Evolutionary conservation across 495 filamentous ascomycete genomes (phyloP), one percentile per base, ranked within the genome.

Genomic region (Lepraria neglecta): DNA sequence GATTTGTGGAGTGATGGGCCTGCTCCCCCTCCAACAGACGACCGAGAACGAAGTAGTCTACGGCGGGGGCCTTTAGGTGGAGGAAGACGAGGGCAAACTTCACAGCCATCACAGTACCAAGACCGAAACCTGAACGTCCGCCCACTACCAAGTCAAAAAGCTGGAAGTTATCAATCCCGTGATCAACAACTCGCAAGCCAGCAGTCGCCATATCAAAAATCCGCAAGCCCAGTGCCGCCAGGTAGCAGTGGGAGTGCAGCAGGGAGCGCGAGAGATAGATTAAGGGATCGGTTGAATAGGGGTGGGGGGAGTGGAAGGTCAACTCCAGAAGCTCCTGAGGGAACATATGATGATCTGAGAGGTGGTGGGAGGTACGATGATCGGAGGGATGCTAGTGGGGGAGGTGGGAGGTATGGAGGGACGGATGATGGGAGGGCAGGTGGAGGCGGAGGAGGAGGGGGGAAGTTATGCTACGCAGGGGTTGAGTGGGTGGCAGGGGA

Each of bases 1-100:
- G 92, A 91, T 72, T 77, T 97, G 28, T 97, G 92, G 92, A 91
- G 92, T 63, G 81, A 85, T 63, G 74, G 83, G 58, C 73, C 73
- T 52, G 54, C 73, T 63, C 56, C 76, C 46, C 70, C 78, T 60
- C 70, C 74, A 43, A 69, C 77, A 59, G 68, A 80, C 40, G 72
- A 84, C 62, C 79, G 82, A 59, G 64, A 83, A 62, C 79, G 81
- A 60, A 64, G 76, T 61, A 81, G 83, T 71, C 70, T 89, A 62
- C 74, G 85, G 15, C 17, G 59, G 17, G 63, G 47, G 3, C 46
- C 40, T 2, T 33, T 61, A 62, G 75, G 75, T 61, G 65, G 44
- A 42, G 64, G 50, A 67, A 69, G 61, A 60, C 71, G 44, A 54
- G 68, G 63, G 35, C 56, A 55, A 12, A 61, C 63, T 1, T 70